phyloP scores from a whole-genome alignment of 345 rosid species.

The Ceriops tagal region DNA sequence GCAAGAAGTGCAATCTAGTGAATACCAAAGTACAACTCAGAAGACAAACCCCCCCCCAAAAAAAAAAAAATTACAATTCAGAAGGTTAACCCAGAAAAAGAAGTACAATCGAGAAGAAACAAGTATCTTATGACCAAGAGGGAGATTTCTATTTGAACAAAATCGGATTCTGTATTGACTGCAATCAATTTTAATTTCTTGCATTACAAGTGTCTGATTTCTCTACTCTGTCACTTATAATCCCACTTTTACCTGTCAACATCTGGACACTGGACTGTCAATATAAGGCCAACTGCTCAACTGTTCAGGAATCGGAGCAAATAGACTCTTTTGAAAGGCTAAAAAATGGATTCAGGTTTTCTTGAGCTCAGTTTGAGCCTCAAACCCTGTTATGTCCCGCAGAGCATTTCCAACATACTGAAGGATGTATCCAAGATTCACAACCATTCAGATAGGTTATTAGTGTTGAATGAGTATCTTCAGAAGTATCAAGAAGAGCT shows the following conservation, averaged over 20 bases:
- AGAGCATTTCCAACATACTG: slow-evolving; percentile 3
- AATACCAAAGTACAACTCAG: too few species aligned
- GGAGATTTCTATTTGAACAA: neutral
- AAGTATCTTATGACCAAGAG: too few species aligned
- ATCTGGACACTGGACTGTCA: too few species aligned
- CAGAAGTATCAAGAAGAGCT: slow-evolving; percentile 19
- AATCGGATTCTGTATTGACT: neutral
- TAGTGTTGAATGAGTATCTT: slow-evolving; percentile 21
- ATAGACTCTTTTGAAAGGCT: neutral
- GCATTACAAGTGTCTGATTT: too few species aligned
- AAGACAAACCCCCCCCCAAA: too few species aligned
- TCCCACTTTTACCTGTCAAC: too few species aligned
- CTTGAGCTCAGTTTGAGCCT: slow-evolving; percentile 15
- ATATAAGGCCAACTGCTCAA: neutral
- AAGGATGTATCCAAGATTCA: slow-evolving; percentile 22
- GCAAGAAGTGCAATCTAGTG: neutral
- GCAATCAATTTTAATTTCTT: neutral
- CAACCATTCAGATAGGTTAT: neutral
- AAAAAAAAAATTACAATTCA: too few species aligned
- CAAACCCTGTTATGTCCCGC: slow-evolving; percentile 15
- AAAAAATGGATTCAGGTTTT: slow-evolving; percentile 8
- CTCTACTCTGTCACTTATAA: too few species aligned
- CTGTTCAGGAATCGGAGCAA: neutral
- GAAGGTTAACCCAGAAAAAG: too few species aligned
- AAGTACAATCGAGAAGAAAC: too few species aligned